A percentile compares a stretch with the other conserved stretches of the same genome.
Conservation (phyloP, 805 yeast species). For the Barnettozyma siamensis region DNA sequence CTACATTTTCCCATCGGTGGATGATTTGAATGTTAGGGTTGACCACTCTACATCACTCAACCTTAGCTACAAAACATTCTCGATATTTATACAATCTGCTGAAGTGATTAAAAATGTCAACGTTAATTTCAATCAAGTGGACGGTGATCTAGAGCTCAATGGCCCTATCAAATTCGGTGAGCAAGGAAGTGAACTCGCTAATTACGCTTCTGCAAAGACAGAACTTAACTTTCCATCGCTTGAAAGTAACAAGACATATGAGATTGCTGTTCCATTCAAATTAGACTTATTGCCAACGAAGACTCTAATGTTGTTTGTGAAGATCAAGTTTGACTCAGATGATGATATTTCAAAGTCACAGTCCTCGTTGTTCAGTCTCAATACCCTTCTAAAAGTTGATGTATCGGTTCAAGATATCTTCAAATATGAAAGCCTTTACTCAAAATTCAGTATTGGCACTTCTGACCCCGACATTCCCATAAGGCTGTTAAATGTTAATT, state of each 20-base stretch:
- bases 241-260: slow-evolving; percentile 12
- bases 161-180: background rate
- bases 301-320: slow-evolving; percentile 10
- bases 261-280: slow-evolving; percentile 30
- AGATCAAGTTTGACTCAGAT: slow-evolving; percentile 7
- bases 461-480: slow-evolving; percentile 47
- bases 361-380: slow-evolving; percentile 30
- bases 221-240: slow-evolving; percentile 5
- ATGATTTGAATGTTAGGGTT: slow-evolving; percentile 17
- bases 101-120: slow-evolving; percentile 5
- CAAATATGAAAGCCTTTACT: slow-evolving; percentile 47
- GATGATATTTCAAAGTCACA: slow-evolving; percentile 10
- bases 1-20: slow-evolving; percentile 8
- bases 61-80: slow-evolving; percentile 15
- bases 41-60: slow-evolving; percentile 15
- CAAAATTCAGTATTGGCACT: slow-evolving; percentile 67
- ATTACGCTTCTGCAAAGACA: background rate
- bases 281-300: slow-evolving; percentile 16
- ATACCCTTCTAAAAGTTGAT: slow-evolving; percentile 53
- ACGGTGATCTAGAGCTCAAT: slow-evolving; percentile 3
- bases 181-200: too few relatives aligned
- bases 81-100: slow-evolving; percentile 12
- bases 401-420: slow-evolving; percentile 81
- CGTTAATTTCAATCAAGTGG: slow-evolving; percentile 7
- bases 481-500: slow-evolving; percentile 40